A percentile compares a stretch with the other conserved stretches of the same genome.
Conservation (phyloP, 306 rosid species). For the Cicer cuneatum region DNA sequence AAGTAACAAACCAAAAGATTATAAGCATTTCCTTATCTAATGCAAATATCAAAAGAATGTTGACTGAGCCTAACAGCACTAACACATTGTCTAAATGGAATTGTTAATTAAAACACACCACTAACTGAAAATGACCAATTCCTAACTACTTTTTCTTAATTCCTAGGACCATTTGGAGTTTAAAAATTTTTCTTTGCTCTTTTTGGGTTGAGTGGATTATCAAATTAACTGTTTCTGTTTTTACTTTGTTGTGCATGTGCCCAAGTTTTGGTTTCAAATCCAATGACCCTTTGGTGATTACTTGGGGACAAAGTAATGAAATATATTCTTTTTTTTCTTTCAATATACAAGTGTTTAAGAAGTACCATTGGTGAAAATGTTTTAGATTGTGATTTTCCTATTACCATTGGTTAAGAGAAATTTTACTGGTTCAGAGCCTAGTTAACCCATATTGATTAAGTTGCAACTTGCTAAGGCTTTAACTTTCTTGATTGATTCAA, state of each 20-base stretch:
- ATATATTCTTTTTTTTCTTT: neutral
- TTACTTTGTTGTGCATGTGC: conserved; percentile 42
- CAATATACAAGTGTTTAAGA: conserved; percentile 40
- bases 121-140: conserved; percentile 59
- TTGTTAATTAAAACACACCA: conserved; percentile 21
- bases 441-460: conserved; percentile 10
- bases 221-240: conserved; percentile 17
- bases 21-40: conserved; percentile 28
- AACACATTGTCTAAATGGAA: conserved; percentile 29
- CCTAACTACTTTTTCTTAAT: conserved; percentile 54
- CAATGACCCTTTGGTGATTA: conserved; percentile 46
- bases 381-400: conserved; percentile 2
- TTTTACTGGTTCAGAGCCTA: conserved; percentile 33
- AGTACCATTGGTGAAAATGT: conserved; percentile 39
- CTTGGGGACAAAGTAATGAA: conserved; percentile 33
- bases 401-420: neutral
- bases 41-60: conserved; percentile 33
- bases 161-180: conserved; percentile 38
- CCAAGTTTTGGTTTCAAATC: conserved; percentile 46
- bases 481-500: conserved; percentile 1
- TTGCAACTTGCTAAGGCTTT: neutral
- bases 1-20: conserved; percentile 23
- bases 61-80: conserved; percentile 47
- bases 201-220: conserved; percentile 45
- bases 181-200: conserved; percentile 39